Base-by-base conservation (phyloP, 129 eudicot species). In the Heracleum sosnowskyi region DNA sequence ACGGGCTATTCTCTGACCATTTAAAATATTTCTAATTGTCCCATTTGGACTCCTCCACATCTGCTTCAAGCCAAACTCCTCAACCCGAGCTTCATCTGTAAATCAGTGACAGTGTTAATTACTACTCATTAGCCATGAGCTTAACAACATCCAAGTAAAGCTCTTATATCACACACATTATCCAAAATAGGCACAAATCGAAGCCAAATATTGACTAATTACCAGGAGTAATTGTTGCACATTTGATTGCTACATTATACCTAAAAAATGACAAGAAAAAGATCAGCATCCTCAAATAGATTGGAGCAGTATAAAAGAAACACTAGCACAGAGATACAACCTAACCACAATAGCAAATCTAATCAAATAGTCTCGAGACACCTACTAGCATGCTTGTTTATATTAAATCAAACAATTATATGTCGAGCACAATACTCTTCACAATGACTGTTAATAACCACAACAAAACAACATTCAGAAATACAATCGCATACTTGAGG, bases 201-300 rank as follows among this genome's bases (percentile, higher is more conserved):
- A 46, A 77, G 26, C 42, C 80, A 77, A 10, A 37, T 11, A 5
- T 2, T 18, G 28, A 46, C 31, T 44, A 15, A 20, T 7, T 87
- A 95, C 98, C 98, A 74, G 98, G 98, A 62, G 97, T 95, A 82
- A 95, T 91, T 60, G 98, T 95, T 44, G 98, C 98, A 83, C 98
- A 95, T 86, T 95, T 95, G 69, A 95, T 95, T 26, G 97, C 98
- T 78, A 95, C 98, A 84, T 95, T 95, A 86, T 91, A 91, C 90
- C 98, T 95, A 75, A 57, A 35, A 79, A 73, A 82, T 79, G 80
- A 29, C 24, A 76, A 71, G 33, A 76, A 46, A 71, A 20, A 36
- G 16, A 72, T 40, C 75, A 80, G 60, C 42, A 51, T 72, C 70
- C n/a, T 39, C 31, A 22, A 22, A 26, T 20, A 71, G n/a, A 69